Conservation (phyloP, 352 stramenopile species). For the Globisporangium heterothallicum region DNA sequence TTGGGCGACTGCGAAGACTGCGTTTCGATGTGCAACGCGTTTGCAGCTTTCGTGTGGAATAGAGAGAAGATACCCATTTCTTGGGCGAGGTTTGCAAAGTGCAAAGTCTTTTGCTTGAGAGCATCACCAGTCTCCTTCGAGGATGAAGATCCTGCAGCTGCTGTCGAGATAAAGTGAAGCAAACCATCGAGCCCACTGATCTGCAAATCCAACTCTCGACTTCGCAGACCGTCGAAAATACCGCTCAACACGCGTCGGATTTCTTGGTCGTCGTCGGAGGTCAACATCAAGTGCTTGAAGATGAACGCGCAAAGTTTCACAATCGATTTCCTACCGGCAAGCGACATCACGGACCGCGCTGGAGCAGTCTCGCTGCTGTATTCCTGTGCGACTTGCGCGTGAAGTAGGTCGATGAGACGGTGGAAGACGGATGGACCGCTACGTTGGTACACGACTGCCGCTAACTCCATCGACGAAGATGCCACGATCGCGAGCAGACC, state of each 20-base stretch:
- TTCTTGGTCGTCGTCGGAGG: slow-evolving; percentile 31
- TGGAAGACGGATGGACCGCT: slow-evolving; percentile 15
- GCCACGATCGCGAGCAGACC: slow-evolving; percentile 49
- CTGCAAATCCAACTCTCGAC: slow-evolving; percentile 52
- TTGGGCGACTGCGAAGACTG: slow-evolving; percentile 20
- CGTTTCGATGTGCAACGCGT: slow-evolving; percentile 28
- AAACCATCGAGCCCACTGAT: slow-evolving; percentile 68
- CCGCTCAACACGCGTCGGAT: slow-evolving; percentile 53
- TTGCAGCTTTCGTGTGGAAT: slow-evolving; percentile 52
- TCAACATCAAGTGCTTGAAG: slow-evolving; percentile 67
- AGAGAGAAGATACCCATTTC: slow-evolving; percentile 76
- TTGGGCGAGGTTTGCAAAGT: slow-evolving; percentile 54
- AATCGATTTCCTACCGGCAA: slow-evolving; percentile 49
- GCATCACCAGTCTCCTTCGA: slow-evolving; percentile 11
- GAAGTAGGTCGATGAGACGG: slow-evolving; percentile 33
- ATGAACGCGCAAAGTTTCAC: slow-evolving; percentile 70
- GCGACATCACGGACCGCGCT: slow-evolving; percentile 18
- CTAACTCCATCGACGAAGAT: slow-evolving; percentile 52
- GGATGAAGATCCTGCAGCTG: slow-evolving; percentile 16
- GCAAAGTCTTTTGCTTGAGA: slow-evolving; percentile 24
- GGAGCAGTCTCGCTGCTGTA: slow-evolving; percentile 26
- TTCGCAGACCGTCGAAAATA: slow-evolving; percentile 67
- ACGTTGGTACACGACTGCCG: slow-evolving; percentile 21
- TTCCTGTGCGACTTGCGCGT: slow-evolving; percentile 45
- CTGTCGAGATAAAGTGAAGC: slow-evolving; percentile 67